Evolutionary conservation across 1,139 yeast species (phyloP), one percentile per base, ranked within the genome.

Genomic region (Candida tetrigidarum): DNA sequence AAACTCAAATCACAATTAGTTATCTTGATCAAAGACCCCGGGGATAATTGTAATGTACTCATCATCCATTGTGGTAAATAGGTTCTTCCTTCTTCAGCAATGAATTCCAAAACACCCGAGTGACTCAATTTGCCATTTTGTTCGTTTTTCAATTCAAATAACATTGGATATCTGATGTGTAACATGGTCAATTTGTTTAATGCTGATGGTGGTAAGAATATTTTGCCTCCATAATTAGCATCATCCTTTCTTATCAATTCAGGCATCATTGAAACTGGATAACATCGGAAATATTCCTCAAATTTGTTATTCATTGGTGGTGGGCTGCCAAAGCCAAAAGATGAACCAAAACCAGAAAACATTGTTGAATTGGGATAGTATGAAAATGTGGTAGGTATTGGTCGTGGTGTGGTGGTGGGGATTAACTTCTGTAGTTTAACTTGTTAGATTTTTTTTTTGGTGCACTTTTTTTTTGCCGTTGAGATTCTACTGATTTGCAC

Each of bases 31-130:
- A 95, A 70, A 20, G 89, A 80, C 0, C 99, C 99, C 0, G 97
- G 89, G 40, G 78, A 78, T 10, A 88, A 69, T 29, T 76, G 72
- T 39, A 95, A 67, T 0, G 96, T 87, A 40, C 69, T 77, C 91
- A 93, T 83, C 95, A 93, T 92, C 99, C 99, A 95, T 57, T 89
- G 92, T 0, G 99, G 99, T 37, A 93, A 62, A 62, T 95, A 95
- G 3, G 83, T 95, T 49, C 99, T 76, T 15, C 99, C 99, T 69
- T 95, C 99, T 62, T 93, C 99, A 0, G 99, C 97, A 26, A 88
- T 87, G 62, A 95, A 95, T 67, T 95, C 99, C 53, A 95, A 71
- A 12, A 95, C 99, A 57, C 99, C 99, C 41, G 93, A 88, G 62
- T 91, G 97, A 0, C 97, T 88, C 9, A 64, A 71, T 14, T 58